Evolutionary conservation across 202 grass and related monocot genomes (phyloP).

Genomic region (Miscanthus sacchariflorus): DNA sequence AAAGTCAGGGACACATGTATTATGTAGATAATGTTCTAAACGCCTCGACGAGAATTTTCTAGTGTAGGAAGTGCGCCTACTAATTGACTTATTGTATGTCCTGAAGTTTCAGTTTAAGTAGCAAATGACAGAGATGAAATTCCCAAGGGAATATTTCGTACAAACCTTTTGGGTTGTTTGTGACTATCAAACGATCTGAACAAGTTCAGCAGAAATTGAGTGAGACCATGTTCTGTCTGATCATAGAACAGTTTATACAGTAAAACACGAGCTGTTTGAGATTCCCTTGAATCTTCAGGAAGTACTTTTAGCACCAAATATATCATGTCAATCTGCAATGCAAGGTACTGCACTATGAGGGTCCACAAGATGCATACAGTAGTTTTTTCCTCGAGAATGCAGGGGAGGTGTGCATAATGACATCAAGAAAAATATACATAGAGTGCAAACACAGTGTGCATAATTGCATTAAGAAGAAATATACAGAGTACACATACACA

Average conservation of each 20-base stretch:
- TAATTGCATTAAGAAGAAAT: neutral
- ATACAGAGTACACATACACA: neutral
- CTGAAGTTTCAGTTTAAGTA: conserved; percentile 35
- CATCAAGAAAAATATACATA: neutral
- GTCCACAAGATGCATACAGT: conserved; percentile 29
- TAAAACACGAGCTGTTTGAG: conserved; percentile 84
- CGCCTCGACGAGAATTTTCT: neutral
- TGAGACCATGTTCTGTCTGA: conserved; percentile 93
- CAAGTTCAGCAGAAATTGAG: conserved; percentile 90
- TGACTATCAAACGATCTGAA: conserved; percentile 94
- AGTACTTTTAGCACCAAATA: conserved; percentile 92
- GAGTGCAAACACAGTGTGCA: no score
- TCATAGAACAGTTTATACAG: conserved; percentile 99
- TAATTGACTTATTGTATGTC: neutral
- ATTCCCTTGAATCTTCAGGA: conserved; percentile 84
- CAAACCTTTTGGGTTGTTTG: conserved; percentile 96
- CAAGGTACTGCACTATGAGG: conserved; percentile 24
- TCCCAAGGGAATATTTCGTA: conserved; percentile 5
- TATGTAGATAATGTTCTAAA: conserved; percentile 37
- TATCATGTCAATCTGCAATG: conserved; percentile 82
- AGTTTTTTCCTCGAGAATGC: neutral
- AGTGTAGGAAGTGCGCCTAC: neutral
- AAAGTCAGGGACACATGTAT: conserved; percentile 33
- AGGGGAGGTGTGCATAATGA: neutral
- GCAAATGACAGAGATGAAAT: conserved; percentile 29